Percentiles rank a stretch among this genome's conserved stretches.
phyloP scores from a whole-genome alignment of 2,329 filamentous ascomycete species.

The Cladophialophora chaetospira region DNA sequence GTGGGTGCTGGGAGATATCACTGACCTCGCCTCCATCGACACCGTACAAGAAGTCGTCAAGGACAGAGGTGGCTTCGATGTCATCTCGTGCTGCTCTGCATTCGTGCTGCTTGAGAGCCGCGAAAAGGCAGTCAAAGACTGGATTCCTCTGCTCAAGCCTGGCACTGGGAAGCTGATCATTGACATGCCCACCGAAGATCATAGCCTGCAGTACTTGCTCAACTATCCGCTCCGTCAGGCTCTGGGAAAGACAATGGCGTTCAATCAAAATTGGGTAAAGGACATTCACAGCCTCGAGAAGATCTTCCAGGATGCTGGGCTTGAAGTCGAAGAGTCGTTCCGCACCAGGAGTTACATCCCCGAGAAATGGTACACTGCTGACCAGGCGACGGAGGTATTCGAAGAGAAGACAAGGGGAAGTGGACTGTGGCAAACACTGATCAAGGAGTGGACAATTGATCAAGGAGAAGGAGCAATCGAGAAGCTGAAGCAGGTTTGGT shows the following conservation, averaged over 20 bases:
- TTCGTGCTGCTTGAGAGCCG: constrained; percentile 19
- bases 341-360: constrained; percentile 19
- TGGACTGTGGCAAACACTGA: constrained; percentile 7
- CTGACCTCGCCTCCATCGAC: constrained; percentile 5
- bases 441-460: neutral
- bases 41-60: constrained; percentile 8
- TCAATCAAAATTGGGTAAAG: constrained; percentile 11
- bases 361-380: constrained; percentile 9
- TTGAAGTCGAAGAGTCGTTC: constrained; percentile 16
- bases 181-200: constrained; percentile 23
- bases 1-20: constrained; percentile 15
- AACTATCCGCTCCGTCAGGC: constrained; percentile 10
- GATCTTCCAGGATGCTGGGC: constrained; percentile 15
- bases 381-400: constrained; percentile 12
- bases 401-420: constrained; percentile 13
- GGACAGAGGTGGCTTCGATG: constrained; percentile 12
- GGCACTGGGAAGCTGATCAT: constrained; percentile 25
- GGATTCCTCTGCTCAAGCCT: constrained; percentile 13
- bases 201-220: constrained; percentile 17
- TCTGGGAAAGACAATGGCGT: constrained; percentile 5
- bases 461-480: neutral
- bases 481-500: constrained; percentile 12
- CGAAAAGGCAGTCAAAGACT: constrained; percentile 14
- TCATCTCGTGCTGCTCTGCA: constrained; percentile 25
- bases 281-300: constrained; percentile 16